These are phyloP conservation scores for Apiospora aurea DNA, from an alignment of 2,329 filamentous ascomycete species.

Conservation along the genomic window DNA sequence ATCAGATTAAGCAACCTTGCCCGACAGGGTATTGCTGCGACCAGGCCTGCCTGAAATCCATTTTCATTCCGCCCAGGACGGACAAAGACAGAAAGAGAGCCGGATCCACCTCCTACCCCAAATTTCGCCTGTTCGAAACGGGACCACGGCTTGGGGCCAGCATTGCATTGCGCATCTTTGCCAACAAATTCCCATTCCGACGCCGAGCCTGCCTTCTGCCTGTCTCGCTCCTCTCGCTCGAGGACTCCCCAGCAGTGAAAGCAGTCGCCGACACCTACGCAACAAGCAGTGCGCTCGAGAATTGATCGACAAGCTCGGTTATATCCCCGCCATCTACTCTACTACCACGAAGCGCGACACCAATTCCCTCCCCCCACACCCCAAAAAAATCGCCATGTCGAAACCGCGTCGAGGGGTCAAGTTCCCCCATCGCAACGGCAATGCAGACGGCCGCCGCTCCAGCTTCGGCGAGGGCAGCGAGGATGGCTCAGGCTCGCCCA, in stretches of 20 bases:
- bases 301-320: neutral
- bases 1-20: neutral
- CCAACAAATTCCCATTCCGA: conserved; percentile 8
- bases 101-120: conserved; percentile 11
- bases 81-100: neutral
- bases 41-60: neutral
- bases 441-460: conserved; percentile 65
- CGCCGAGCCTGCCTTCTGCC: neutral
- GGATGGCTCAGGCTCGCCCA: conserved; percentile 51
- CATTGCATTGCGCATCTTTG: conserved; percentile 20
- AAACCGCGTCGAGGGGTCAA: conserved; percentile 59
- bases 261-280: neutral
- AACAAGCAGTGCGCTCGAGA: neutral
- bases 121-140: conserved; percentile 21
- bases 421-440: conserved; percentile 60
- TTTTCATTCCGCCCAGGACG: neutral
- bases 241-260: neutral
- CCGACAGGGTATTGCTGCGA: neutral
- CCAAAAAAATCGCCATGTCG: conserved; percentile 36
- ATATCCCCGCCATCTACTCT: conserved; percentile 4
- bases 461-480: conserved; percentile 78
- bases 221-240: neutral
- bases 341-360: neutral
- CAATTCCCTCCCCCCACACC: neutral
- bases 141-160: conserved; percentile 20